Base-by-base conservation (phyloP, 2,329 filamentous ascomycete species). In the Arthrobotrys megalospora region DNA sequence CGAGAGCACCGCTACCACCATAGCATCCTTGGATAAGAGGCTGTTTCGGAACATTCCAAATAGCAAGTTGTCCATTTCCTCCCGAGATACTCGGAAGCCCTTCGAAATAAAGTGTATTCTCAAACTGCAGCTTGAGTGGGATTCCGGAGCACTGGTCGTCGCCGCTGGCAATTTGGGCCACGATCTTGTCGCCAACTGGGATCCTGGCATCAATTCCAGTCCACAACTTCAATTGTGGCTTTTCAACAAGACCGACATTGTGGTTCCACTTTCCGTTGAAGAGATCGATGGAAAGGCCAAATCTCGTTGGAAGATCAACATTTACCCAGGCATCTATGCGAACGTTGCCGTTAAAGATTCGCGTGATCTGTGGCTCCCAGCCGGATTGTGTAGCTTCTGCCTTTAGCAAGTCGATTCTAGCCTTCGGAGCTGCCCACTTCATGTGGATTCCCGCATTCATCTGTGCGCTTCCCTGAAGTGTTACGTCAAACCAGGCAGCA, bases 31-130 rank as follows among this genome's bases (percentile, higher is more conserved):
- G 62, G 21, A 66, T 50, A 5, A 66, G 62, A 16, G 62, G 62
- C 14, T 66, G 62, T 24, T 66, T 66, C 7, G 62, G 62, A n/a
- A 66, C 34, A 12, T 66, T 66, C 62, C 62, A 66, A n/a, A 66
- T 52, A 34, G 62, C 62, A 2, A 66, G 32, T 24, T 66, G 62
- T 12, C 62, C 62, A 16, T 50, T 66, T 3, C 28, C 28, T 14
- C 47, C 62, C 3, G 12, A 45, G 16, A 45, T 43, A 11, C 24
- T 66, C n/a, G 62, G 62, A 24, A 66, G 62, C n/a, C 62, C 62
- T 36, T 34, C 34, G 16, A 66, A 66, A n/a, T 66, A 66, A 14
- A 66, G 45, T 1, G 43, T 16, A 21, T 66, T 66, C 36, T 66
- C 43, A 34, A 66, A 38, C n/a, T 66, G 62, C 34, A 66, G 11